Evolutionary conservation across 2,329 filamentous ascomycete species (phyloP).

Genomic region (Exophiala spinifera): DNA sequence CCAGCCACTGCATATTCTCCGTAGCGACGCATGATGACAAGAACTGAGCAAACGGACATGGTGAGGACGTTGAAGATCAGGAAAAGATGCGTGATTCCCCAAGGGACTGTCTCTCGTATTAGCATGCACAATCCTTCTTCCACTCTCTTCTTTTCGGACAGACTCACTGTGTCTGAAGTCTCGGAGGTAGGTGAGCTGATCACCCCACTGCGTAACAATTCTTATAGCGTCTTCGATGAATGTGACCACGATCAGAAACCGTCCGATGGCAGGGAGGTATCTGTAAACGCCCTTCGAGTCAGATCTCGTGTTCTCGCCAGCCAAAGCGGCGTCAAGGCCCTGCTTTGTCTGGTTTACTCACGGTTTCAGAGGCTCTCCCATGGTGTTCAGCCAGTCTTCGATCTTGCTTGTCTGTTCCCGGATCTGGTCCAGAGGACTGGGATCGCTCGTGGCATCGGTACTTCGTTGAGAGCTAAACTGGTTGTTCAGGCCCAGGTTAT

Average conservation of each 20-base stretch:
- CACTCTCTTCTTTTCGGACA: slow-evolving; percentile 3
- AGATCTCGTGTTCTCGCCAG: slow-evolving; percentile 19
- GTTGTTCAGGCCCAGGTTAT: slow-evolving; percentile 74
- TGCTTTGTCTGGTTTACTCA: slow-evolving; percentile 51
- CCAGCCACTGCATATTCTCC: slow-evolving; percentile 90
- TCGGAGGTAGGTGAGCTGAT: slow-evolving; percentile 88
- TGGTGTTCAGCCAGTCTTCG: slow-evolving; percentile 83
- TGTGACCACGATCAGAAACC: slow-evolving; percentile 96
- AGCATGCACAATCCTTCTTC: slow-evolving; percentile 8
- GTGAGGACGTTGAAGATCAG: slow-evolving; percentile 83
- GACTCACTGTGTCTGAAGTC: slow-evolving; percentile 58
- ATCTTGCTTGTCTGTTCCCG: slow-evolving; percentile 97
- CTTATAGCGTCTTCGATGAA: slow-evolving; percentile 95
- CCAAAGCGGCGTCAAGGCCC: neutral
- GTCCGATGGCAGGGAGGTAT: slow-evolving; percentile 89
- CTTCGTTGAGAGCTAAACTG: slow-evolving; percentile 64
- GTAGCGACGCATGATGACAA: slow-evolving; percentile 90
- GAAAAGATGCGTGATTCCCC: slow-evolving; percentile 86
- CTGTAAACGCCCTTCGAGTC: slow-evolving; percentile 50
- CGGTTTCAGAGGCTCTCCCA: slow-evolving; percentile 92
- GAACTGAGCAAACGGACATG: slow-evolving; percentile 75
- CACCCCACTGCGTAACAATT: slow-evolving; percentile 95
- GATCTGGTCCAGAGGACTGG: slow-evolving; percentile 81
- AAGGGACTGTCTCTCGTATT: slow-evolving; percentile 63
- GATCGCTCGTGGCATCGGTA: slow-evolving; percentile 62